phyloP scores from a whole-genome alignment of 148 eudicot species.

The Rhododendron vialii region DNA sequence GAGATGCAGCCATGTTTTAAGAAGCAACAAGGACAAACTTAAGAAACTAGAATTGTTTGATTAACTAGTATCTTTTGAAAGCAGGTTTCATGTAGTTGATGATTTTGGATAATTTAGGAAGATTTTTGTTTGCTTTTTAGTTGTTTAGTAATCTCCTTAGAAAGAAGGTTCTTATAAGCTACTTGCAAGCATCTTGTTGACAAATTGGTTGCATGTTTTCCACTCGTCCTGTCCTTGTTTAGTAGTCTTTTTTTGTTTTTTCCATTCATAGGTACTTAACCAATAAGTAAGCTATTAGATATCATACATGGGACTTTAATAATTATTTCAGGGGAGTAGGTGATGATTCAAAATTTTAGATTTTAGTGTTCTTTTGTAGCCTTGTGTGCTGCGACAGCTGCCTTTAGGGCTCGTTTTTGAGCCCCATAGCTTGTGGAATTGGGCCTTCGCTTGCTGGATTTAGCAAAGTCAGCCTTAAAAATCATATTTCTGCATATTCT shows the following conservation, averaged over 20 bases:
- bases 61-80: background rate
- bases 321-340: too few relatives aligned
- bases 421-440: background rate
- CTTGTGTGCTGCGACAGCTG: background rate
- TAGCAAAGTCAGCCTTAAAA: background rate
- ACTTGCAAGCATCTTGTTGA: too few relatives aligned
- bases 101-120: background rate
- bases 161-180: too few relatives aligned
- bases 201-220: too few relatives aligned
- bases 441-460: background rate
- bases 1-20: too few relatives aligned
- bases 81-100: background rate
- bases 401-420: background rate
- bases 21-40: background rate
- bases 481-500: background rate
- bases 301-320: too few relatives aligned
- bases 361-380: background rate
- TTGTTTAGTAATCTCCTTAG: too few relatives aligned
- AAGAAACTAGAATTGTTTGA: background rate
- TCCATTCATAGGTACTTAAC: too few relatives aligned
- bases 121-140: background rate
- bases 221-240: too few relatives aligned
- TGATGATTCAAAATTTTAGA: background rate
- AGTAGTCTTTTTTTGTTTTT: too few relatives aligned
- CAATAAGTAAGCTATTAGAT: too few relatives aligned